Evolutionary conservation across 2,329 filamentous ascomycete genomes (phyloP).

Genomic region (Clarireedia sp.): DNA sequence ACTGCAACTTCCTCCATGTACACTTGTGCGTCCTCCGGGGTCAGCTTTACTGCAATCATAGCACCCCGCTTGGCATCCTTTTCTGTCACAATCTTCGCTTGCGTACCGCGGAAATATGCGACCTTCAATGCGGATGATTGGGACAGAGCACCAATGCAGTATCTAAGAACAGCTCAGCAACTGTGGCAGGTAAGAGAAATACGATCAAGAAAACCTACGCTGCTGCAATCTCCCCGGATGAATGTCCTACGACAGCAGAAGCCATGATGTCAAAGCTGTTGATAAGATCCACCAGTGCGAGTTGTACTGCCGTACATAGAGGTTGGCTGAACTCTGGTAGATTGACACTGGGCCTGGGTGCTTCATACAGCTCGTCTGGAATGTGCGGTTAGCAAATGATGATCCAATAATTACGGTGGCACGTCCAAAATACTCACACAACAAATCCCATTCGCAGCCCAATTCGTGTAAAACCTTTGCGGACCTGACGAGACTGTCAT

Average conservation of each 20-base stretch:
- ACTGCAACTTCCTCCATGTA: neutral
- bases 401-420: neutral
- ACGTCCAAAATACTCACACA: neutral
- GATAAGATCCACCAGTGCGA: neutral
- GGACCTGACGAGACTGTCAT: neutral
- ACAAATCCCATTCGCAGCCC: neutral
- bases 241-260: neutral
- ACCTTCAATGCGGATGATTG: neutral
- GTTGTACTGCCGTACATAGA: neutral
- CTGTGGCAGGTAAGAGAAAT: neutral
- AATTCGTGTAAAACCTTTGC: neutral
- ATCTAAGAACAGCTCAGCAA: neutral
- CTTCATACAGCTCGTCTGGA: neutral
- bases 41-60: neutral
- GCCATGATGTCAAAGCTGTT: neutral
- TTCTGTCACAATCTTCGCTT: neutral
- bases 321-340: neutral
- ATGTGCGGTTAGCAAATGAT: neutral
- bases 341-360: neutral
- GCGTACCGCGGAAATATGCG: constrained; percentile 1
- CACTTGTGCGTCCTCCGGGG: neutral
- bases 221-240: neutral
- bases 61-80: neutral
- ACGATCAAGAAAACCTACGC: neutral
- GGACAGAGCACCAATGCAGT: constrained; percentile 25